Percentiles rank a stretch among this genome's conserved stretches.
Evolutionary conservation across 1,284 basidiomycete genomes (phyloP).

Genomic region (Xerocomus nothofagi): DNA sequence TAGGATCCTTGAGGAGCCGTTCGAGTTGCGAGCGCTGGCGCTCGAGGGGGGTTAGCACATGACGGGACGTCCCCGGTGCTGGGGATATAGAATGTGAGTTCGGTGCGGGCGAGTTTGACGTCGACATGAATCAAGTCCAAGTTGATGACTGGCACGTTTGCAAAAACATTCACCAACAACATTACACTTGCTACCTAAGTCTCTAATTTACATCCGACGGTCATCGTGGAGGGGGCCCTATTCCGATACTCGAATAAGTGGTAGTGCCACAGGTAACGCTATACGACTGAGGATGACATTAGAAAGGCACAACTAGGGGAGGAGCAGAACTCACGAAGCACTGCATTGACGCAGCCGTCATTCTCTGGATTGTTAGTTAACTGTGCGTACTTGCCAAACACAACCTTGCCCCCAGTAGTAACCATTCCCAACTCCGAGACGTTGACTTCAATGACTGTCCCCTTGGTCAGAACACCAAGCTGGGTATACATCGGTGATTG

Average conservation of each 20-base stretch:
- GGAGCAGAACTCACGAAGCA: constrained; percentile 63
- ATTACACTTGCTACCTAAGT: constrained; percentile 15
- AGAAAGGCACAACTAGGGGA: neutral
- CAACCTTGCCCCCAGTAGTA: constrained; percentile 96
- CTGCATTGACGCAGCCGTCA: constrained; percentile 95
- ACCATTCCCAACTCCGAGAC: constrained; percentile 97
- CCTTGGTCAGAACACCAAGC: constrained; percentile 96
- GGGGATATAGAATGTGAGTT: constrained; percentile 35
- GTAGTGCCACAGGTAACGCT: neutral
- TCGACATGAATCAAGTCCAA: constrained; percentile 27
- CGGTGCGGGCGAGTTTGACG: constrained; percentile 27
- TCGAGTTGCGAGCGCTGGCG: constrained; percentile 78
- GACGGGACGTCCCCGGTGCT: constrained; percentile 44
- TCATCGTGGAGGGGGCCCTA: neutral
- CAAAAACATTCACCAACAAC: constrained; percentile 27
- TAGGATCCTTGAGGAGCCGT: constrained; percentile 83
- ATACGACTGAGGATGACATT: constrained; percentile 30
- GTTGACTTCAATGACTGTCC: constrained; percentile 98
- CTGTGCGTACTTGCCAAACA: constrained; percentile 93
- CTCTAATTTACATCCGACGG: constrained; percentile 14
- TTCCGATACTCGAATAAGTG: neutral
- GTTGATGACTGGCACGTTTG: neutral
- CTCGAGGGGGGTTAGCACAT: constrained; percentile 73
- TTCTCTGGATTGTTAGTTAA: constrained; percentile 97
- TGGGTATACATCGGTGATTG: constrained; percentile 98